phyloP scores from a whole-genome alignment of 2,329 filamentous ascomycete genomes.

The Pseudogymnoascus pannorum region DNA sequence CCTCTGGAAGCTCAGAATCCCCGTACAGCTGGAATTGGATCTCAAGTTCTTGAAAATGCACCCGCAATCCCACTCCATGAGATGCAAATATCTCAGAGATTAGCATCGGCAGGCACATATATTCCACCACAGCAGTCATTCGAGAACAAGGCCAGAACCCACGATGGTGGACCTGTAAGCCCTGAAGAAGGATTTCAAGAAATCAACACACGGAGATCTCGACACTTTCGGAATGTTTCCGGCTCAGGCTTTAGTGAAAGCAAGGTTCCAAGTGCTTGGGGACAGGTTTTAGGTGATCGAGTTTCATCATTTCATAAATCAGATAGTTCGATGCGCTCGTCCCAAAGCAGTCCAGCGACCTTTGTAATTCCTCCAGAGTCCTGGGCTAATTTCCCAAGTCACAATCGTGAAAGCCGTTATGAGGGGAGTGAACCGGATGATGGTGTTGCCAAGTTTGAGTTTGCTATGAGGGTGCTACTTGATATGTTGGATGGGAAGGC shows the following conservation, averaged over 20 bases:
- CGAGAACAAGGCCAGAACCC: not conserved
- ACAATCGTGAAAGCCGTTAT: conserved; percentile 21
- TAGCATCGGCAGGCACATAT: conserved; percentile 19
- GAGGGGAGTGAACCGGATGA: conserved; percentile 16
- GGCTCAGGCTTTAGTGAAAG: not conserved
- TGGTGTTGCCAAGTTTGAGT: conserved; percentile 20
- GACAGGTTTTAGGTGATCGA: not conserved
- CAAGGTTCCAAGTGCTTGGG: not conserved
- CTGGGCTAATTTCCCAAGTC: conserved; percentile 25
- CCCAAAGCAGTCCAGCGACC: not conserved
- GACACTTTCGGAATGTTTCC: not conserved
- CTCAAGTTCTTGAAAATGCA: not conserved
- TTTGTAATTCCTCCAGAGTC: conserved; percentile 19
- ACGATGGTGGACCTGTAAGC: not conserved
- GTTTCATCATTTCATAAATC: not conserved
- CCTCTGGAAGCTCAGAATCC: conserved; percentile 8
- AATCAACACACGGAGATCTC: conserved; percentile 1
- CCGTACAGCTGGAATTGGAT: not conserved
- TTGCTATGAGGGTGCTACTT: conserved; percentile 14
- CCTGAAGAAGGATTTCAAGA: not conserved
- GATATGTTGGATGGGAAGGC: conserved; percentile 23
- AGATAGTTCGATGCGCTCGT: not conserved
- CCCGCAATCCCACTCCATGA: conserved; percentile 22
- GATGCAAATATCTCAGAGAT: conserved; percentile 24
- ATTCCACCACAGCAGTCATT: conserved; percentile 14